Conservation (phyloP, 495 filamentous ascomycete species). For the Hyaloscypha variabilis region DNA sequence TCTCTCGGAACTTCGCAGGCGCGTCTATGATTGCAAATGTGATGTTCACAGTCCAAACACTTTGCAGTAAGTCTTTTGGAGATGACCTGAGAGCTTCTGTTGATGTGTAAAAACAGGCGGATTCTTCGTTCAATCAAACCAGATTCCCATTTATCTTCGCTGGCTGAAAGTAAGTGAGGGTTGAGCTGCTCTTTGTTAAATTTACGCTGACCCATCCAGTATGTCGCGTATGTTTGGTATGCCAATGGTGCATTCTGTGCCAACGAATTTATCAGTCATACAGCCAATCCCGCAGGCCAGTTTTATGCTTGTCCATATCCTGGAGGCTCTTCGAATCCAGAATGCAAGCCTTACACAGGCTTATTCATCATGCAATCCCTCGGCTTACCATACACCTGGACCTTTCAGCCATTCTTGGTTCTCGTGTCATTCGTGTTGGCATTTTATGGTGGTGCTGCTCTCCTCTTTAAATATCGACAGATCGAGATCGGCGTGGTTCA, state of each 20-base stretch:
- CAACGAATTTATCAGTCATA: slow-evolving; percentile 58
- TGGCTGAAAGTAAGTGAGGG: slow-evolving; percentile 62
- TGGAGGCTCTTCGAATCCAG: slow-evolving; percentile 58
- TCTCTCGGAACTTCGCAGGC: slow-evolving; percentile 61
- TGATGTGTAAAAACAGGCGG: slow-evolving; percentile 40
- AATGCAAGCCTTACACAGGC: slow-evolving; percentile 66
- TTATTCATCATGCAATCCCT: slow-evolving; percentile 64
- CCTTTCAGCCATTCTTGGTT: slow-evolving; percentile 62
- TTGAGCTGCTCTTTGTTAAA: neutral
- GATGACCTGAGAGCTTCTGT: slow-evolving; percentile 47
- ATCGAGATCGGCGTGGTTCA: slow-evolving; percentile 63
- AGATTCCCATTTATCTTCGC: slow-evolving; percentile 70
- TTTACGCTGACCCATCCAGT: neutral
- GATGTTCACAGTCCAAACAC: slow-evolving; percentile 64
- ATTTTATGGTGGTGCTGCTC: slow-evolving; percentile 51
- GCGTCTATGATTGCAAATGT: slow-evolving; percentile 68
- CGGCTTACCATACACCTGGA: slow-evolving; percentile 63
- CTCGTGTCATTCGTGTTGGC: slow-evolving; percentile 47
- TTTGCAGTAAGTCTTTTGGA: neutral
- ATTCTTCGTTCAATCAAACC: slow-evolving; percentile 69
- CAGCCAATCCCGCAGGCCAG: slow-evolving; percentile 37
- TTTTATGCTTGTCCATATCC: slow-evolving; percentile 68
- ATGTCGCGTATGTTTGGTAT: slow-evolving; percentile 57
- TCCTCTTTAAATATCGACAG: slow-evolving; percentile 52
- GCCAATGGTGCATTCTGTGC: slow-evolving; percentile 63